A percentile compares a stretch with the other conserved stretches of the same genome.
These are phyloP conservation scores for Pseudozyma sp. DNA, from an alignment of 1,284 basidiomycete genomes.

Conservation along the genomic window DNA sequence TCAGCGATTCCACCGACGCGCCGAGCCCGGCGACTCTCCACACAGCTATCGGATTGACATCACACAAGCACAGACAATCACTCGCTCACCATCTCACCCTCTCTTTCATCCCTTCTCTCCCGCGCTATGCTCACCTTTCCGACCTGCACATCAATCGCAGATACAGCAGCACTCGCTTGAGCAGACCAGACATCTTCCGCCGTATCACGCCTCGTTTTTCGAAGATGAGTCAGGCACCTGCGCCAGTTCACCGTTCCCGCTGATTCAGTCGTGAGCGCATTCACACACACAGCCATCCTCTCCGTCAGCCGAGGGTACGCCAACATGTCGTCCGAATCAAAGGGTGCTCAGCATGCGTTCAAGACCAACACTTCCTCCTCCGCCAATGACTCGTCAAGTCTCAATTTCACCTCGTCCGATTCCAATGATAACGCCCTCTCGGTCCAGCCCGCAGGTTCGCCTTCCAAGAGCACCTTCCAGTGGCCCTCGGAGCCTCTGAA, in stretches of 20 bases:
- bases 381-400: constrained; percentile 29
- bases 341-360: not conserved
- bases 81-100: too few relatives aligned
- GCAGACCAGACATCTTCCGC: too few relatives aligned
- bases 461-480: constrained; percentile 22
- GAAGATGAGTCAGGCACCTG: too few relatives aligned
- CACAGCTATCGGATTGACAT: too few relatives aligned
- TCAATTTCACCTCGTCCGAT: constrained; percentile 39
- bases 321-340: constrained; percentile 18
- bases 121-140: not conserved
- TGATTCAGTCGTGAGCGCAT: too few relatives aligned
- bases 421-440: constrained; percentile 14
- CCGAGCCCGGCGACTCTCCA: not conserved
- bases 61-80: too few relatives aligned
- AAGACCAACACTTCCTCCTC: constrained; percentile 21
- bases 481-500: constrained; percentile 45
- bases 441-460: constrained; percentile 4
- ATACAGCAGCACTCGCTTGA: too few relatives aligned
- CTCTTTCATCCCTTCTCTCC: too few relatives aligned
- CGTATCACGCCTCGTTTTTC: too few relatives aligned
- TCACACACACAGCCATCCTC: too few relatives aligned
- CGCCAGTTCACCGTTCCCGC: too few relatives aligned
- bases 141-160: not conserved
- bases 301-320: too few relatives aligned
- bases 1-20: constrained; percentile 8